A percentile compares a stretch with the other conserved stretches of the same genome.
These are phyloP conservation scores for Elaphomyces granulatus DNA, from an alignment of 495 filamentous ascomycete genomes.

Conservation along the genomic window DNA sequence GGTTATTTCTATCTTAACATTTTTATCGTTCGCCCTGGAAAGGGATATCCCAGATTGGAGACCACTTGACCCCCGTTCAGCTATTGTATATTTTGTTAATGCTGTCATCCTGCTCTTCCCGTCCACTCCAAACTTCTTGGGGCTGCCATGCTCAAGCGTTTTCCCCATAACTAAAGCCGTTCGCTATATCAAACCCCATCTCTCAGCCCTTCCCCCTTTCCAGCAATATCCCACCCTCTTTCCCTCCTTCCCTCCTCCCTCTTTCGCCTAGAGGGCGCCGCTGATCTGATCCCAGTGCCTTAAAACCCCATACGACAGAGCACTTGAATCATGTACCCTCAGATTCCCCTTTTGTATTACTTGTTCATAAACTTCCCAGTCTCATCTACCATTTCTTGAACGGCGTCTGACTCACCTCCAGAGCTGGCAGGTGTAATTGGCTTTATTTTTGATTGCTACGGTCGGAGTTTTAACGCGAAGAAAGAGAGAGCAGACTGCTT, in stretches of 20 bases:
- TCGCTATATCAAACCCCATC: not conserved
- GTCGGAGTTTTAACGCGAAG: not conserved
- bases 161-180: no score
- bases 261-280: no score
- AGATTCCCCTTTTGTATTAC: not conserved
- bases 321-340: not conserved
- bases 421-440: not conserved
- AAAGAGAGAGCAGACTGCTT: not conserved
- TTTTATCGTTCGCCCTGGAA: no score
- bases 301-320: no score
- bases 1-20: no score
- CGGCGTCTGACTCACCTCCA: not conserved
- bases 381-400: not conserved
- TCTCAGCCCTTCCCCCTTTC: not conserved
- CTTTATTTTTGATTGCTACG: not conserved
- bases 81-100: no score
- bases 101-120: no score
- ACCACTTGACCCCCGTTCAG: no score
- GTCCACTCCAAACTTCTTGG: no score
- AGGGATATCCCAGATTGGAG: no score
- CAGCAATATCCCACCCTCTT: conserved; percentile 2
- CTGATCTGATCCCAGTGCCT: no score
- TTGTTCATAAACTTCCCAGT: not conserved
- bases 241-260: conserved; percentile 5
- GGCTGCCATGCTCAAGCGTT: no score